These are phyloP conservation scores for Endocalyx cinctus DNA, from an alignment of 2,329 filamentous ascomycete species.

Conservation along the genomic window DNA sequence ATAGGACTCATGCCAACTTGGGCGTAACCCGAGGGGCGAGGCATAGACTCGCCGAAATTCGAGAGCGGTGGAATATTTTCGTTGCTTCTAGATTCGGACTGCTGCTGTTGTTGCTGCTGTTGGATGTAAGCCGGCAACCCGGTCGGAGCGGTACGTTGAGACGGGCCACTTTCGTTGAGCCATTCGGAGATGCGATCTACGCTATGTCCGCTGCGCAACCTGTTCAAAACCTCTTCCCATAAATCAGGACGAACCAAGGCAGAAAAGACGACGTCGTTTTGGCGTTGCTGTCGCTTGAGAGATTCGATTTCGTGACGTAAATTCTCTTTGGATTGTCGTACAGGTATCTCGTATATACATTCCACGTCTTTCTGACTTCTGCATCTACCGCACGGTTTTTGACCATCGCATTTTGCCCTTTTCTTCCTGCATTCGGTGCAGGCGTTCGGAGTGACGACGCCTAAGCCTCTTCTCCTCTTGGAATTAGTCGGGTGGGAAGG, in stretches of 20 bases:
- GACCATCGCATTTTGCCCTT: conserved; percentile 60
- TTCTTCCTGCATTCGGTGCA: conserved; percentile 60
- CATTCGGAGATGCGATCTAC: conserved; percentile 54
- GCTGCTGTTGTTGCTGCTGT: conserved; percentile 21
- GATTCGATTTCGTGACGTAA: conserved; percentile 56
- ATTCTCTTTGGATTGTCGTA: conserved; percentile 60
- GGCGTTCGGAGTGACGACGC: conserved; percentile 55
- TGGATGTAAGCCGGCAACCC: background rate
- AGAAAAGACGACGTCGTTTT: conserved; percentile 50
- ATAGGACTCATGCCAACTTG: conserved; percentile 30
- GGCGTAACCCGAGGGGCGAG: conserved; percentile 16
- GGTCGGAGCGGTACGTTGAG: conserved; percentile 24
- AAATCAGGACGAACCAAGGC: conserved; percentile 48
- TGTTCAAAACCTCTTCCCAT: conserved; percentile 50
- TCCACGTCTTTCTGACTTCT: conserved; percentile 48
- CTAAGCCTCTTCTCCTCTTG: conserved; percentile 50
- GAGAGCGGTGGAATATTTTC: conserved; percentile 23
- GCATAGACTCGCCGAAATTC: conserved; percentile 13
- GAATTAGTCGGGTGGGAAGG: conserved; percentile 31
- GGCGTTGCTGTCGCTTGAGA: conserved; percentile 49
- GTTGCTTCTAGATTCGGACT: conserved; percentile 19
- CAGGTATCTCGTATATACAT: conserved; percentile 58
- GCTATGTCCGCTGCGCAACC: conserved; percentile 49
- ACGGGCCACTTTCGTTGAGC: conserved; percentile 34
- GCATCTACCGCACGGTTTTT: conserved; percentile 52